Conservation (phyloP, 225 moss, liverwort and hornwort genomes). For the Thuidium tamariscinum region DNA sequence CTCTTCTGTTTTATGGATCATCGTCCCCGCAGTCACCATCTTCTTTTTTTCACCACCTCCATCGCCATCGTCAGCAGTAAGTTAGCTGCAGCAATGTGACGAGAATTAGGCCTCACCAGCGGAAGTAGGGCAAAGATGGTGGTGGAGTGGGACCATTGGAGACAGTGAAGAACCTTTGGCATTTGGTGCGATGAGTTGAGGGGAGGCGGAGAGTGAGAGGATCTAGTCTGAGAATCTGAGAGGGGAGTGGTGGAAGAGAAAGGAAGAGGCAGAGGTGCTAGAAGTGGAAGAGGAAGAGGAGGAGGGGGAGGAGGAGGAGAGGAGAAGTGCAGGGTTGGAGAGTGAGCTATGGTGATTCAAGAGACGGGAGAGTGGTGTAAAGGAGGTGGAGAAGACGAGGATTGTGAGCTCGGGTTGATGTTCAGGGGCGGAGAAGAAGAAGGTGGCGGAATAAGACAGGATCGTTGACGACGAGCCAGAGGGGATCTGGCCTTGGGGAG, state of each 20-base stretch:
- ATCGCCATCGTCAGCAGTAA: neutral
- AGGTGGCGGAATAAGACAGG: neutral
- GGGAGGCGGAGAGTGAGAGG: neutral
- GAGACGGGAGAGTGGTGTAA: neutral
- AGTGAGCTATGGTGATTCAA: constrained; percentile 19
- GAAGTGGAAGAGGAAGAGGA: neutral
- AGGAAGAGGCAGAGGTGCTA: neutral
- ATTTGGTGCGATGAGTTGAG: neutral
- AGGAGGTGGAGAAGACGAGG: neutral
- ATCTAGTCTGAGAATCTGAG: neutral
- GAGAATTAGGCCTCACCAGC: neutral
- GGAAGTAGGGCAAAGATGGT: neutral
- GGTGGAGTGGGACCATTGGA: neutral
- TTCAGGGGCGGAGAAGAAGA: neutral
- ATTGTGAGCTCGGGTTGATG: neutral
- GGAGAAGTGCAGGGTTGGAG: neutral
- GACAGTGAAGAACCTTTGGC: neutral
- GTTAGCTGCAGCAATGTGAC: neutral
- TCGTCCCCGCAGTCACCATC: neutral
- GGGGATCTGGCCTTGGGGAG: neutral
- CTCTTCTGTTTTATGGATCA: neutral
- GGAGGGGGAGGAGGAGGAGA: no score
- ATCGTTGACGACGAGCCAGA: neutral
- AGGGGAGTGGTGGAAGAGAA: neutral
- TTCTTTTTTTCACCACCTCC: neutral